Base-by-base conservation (phyloP, 2,329 filamentous ascomycete genomes). In the Curvularia eragrostidis region DNA sequence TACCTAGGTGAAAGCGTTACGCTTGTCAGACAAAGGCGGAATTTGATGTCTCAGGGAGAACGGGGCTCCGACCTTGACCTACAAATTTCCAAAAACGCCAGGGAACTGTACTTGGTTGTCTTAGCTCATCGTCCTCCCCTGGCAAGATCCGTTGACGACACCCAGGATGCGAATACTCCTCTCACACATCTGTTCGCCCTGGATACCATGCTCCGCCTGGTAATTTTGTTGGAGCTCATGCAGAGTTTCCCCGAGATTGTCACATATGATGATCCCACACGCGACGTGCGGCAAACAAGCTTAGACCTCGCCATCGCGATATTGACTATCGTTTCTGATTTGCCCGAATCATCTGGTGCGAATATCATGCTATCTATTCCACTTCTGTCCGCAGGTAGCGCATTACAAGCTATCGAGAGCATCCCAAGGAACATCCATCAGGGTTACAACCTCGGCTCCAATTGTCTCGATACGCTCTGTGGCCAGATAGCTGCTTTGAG, bases 171-270 rank as follows among this genome's bases (percentile, higher is more conserved):
- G 18, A 44, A 28, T 13, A 44, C 41, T 0, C 15, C 41, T 44
- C 23, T 44, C 23, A 1, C 41, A 13, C 23, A 44, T 44, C 41
- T 44, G 6, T 28, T 44, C 23, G 41, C 41, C 23, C 13, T 44
- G 41, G 41, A 44, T 6, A 13, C 41, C 23, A 44, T 44, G 41
- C 41, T 44, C 23, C 41, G 41, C 24, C 41, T 44, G 41, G 41
- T 44, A 28, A 44, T 44, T 44, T 3, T 44, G 23, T 44, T 44
- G 41, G 41, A 44, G 41, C 41, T 44, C 23, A 44, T 44, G 18
- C 41, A 44, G 3, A 28, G 23, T 44, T 44, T 44, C 18, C 41
- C 41, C 15, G 12, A 44, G 28, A 23, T 44, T 23, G 18, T 28
- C 23, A 18, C 28, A 44, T 12, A 7, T 44, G 41, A 44, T 44